Percentiles rank a stretch among this genome's conserved stretches.
Evolutionary conservation across 257 asterid genomes (phyloP).

Genomic region (Solanum okadae): DNA sequence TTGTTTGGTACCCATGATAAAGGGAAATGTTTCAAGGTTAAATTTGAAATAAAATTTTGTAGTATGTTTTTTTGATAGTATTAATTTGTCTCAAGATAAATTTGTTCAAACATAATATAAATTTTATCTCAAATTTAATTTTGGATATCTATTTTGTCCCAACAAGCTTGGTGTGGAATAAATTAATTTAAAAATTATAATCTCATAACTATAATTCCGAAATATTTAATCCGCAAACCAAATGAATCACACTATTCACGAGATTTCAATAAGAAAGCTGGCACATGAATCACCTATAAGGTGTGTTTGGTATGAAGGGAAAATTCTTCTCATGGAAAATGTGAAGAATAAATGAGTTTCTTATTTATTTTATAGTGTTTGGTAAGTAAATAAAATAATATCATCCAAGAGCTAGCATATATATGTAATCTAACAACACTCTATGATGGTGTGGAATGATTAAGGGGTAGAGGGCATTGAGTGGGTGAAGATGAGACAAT

Average conservation of each 20-base stretch:
- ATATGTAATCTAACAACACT: too few relatives aligned
- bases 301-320: background rate
- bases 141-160: background rate
- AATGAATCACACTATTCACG: too few relatives aligned
- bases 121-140: background rate
- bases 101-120: too few relatives aligned
- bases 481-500: background rate
- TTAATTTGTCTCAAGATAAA: too few relatives aligned
- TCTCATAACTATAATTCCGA: too few relatives aligned
- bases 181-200: too few relatives aligned
- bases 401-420: too few relatives aligned
- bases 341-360: background rate
- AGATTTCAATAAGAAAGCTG: background rate
- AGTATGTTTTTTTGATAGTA: background rate
- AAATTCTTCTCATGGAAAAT: background rate
- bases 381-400: background rate
- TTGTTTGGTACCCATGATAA: background rate
- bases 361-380: too few relatives aligned
- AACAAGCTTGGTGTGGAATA: background rate
- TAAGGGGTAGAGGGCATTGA: background rate
- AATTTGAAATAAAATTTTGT: background rate
- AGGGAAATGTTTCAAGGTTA: background rate
- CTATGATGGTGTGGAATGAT: background rate
- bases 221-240: too few relatives aligned
- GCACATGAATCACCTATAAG: too few relatives aligned